Conservation (phyloP, 148 eudicot species). For the Diospyros lotus region DNA sequence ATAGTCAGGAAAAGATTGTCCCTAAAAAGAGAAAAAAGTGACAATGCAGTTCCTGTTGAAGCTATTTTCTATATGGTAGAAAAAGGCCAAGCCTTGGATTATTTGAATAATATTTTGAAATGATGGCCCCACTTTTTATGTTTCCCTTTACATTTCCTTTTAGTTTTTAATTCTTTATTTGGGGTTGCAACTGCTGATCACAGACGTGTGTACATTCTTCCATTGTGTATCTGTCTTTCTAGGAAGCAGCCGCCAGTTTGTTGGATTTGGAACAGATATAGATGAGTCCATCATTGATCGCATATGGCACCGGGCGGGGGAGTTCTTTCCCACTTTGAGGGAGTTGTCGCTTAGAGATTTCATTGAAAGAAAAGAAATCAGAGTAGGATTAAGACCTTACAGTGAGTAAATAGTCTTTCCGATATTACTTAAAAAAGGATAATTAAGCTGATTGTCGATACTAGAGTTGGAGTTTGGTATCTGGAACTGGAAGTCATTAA, state of each 20-base stretch:
- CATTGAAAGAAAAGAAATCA: slow-evolving; percentile 42
- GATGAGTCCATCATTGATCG: slow-evolving; percentile 44
- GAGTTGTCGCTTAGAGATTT: slow-evolving; percentile 43
- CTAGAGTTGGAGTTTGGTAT: neutral
- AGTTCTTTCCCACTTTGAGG: slow-evolving; percentile 69
- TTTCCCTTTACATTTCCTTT: neutral
- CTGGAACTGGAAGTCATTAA: neutral
- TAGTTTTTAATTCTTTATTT: neutral
- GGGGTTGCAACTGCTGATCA: neutral
- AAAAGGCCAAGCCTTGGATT: neutral
- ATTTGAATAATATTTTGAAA: neutral
- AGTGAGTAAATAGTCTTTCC: slow-evolving; percentile 49
- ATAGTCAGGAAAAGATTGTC: too few species aligned
- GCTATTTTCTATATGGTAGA: neutral
- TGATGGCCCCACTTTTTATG: neutral
- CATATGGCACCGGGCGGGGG: slow-evolving; percentile 78
- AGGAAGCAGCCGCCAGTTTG: slow-evolving; percentile 95
- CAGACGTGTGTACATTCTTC: neutral
- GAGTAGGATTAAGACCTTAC: slow-evolving; percentile 91
- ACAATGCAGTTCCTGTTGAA: too few species aligned
- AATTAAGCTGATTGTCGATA: neutral
- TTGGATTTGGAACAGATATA: slow-evolving; percentile 69
- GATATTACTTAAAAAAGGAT: neutral
- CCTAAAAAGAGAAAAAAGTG: too few species aligned
- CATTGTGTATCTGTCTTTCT: slow-evolving; percentile 19